phyloP scores from a whole-genome alignment of 2,329 filamentous ascomycete genomes.

The Gaeumannomyces tritici region DNA sequence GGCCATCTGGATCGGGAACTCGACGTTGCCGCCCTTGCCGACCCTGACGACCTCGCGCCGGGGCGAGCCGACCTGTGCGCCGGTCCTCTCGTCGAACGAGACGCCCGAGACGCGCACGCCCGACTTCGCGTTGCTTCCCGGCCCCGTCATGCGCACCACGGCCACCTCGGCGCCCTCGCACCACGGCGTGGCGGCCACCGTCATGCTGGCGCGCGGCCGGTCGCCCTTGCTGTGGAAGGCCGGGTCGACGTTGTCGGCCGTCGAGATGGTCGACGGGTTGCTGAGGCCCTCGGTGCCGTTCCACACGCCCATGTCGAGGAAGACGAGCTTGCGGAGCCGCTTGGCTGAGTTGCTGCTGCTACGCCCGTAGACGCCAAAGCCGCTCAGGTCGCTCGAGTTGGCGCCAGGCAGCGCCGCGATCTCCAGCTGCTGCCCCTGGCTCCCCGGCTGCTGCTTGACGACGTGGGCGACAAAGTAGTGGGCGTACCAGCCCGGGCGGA shows the following conservation, averaged over 20 bases:
- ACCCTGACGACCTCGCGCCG: constrained; percentile 16
- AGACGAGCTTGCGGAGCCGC: constrained; percentile 20
- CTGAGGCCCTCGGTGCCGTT: constrained; percentile 22
- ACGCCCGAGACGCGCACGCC: constrained; percentile 20
- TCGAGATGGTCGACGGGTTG: constrained; percentile 21
- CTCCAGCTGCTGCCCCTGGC: background rate
- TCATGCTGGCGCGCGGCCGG: constrained; percentile 15
- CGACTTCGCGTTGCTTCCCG: constrained; percentile 25
- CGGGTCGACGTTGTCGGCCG: constrained; percentile 12
- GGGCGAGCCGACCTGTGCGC: constrained; percentile 11
- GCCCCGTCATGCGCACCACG: constrained; percentile 17
- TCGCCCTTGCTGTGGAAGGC: constrained; percentile 17
- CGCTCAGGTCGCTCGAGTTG: constrained; percentile 22
- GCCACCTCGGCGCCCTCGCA: constrained; percentile 11
- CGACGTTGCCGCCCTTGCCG: constrained; percentile 15
- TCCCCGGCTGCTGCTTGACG: constrained; percentile 7
- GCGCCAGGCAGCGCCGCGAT: constrained; percentile 21
- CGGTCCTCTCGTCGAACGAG: constrained; percentile 18
- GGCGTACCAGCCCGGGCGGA: constrained; percentile 21
- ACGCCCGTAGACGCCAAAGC: constrained; percentile 19
- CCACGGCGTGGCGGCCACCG: constrained; percentile 19
- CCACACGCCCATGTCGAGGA: constrained; percentile 26
- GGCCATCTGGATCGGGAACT: constrained; percentile 15
- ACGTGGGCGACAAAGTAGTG: constrained; percentile 24
- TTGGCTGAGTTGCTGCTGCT: constrained; percentile 1